Conservation (phyloP, 805 yeast genomes). For the Blastobotrys americana region DNA sequence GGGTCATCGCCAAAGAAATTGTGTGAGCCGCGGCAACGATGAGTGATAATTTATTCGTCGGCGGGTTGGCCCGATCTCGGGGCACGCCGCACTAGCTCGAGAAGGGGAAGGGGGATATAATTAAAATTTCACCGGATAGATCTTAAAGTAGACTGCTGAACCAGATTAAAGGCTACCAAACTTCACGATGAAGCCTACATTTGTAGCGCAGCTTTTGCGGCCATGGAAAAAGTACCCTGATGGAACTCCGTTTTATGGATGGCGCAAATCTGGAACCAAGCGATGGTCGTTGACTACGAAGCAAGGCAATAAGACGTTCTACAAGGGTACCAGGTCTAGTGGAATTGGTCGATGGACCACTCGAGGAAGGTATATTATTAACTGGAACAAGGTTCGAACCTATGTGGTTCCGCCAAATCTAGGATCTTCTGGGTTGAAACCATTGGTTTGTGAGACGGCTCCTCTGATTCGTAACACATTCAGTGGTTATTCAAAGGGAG, state of each 20-base stretch:
- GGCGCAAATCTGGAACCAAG: constrained; percentile 69
- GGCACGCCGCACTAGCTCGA: too few relatives aligned
- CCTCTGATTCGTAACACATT: constrained; percentile 64
- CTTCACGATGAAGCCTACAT: constrained; percentile 33
- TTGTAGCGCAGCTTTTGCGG: constrained; percentile 47
- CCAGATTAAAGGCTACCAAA: too few relatives aligned
- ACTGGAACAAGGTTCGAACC: constrained; percentile 84
- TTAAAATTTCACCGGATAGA: too few relatives aligned
- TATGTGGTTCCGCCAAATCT: constrained; percentile 67
- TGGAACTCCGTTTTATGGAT: constrained; percentile 79
- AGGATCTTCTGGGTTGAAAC: constrained; percentile 42
- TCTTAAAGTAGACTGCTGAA: too few relatives aligned
- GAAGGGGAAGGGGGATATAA: too few relatives aligned
- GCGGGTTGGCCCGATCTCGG: too few relatives aligned
- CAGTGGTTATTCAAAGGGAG: constrained; percentile 63
- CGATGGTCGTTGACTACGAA: constrained; percentile 78
- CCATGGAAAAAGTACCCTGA: constrained; percentile 87
- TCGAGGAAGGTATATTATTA: constrained; percentile 65
- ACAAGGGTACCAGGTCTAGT: constrained; percentile 94
- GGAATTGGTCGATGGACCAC: constrained; percentile 80
- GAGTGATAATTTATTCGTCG: too few relatives aligned
- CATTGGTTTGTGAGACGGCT: constrained; percentile 68
- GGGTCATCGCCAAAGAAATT: too few relatives aligned
- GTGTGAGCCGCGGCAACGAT: too few relatives aligned
- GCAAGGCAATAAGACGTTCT: constrained; percentile 87